Conservation (phyloP, 169 alveolate species). For the Neospora caninum region DNA sequence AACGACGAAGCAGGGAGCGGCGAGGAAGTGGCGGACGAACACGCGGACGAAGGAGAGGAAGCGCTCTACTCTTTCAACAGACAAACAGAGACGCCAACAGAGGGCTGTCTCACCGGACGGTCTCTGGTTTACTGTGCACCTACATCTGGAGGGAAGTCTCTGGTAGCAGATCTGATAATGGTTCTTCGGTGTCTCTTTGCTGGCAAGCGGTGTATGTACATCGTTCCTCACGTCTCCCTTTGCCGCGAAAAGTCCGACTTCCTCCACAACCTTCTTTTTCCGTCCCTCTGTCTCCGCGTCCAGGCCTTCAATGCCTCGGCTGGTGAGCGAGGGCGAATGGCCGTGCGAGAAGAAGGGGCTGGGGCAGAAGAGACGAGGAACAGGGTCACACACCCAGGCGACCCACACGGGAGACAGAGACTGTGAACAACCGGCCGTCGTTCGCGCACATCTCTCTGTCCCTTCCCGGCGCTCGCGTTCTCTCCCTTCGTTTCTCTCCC, state of each 20-base stretch:
- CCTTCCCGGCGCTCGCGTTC: too few species aligned
- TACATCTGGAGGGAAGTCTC: constrained; percentile 87
- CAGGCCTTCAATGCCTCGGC: constrained; percentile 70
- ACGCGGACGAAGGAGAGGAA: background rate
- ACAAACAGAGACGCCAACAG: background rate
- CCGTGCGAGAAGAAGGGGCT: background rate
- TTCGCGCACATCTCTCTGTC: too few species aligned
- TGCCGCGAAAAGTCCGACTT: constrained; percentile 78
- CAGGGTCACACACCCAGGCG: too few species aligned
- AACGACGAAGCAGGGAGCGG: background rate
- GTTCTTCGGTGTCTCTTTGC: constrained; percentile 64
- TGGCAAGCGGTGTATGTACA: constrained; percentile 76
- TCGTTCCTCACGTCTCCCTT: constrained; percentile 83
- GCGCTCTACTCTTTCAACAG: background rate
- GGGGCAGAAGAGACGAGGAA: too few species aligned
- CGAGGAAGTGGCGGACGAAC: background rate
- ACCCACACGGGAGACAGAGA: too few species aligned
- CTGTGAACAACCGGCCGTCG: too few species aligned
- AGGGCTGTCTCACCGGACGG: constrained; percentile 32
- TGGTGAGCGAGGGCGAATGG: constrained; percentile 32
- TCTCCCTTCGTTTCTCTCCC: too few species aligned
- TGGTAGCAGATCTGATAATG: constrained; percentile 83
- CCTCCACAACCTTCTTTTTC: constrained; percentile 63
- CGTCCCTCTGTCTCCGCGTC: constrained; percentile 56
- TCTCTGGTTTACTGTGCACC: constrained; percentile 86